Percentiles rank a stretch among this genome's conserved stretches.
Evolutionary conservation across 495 filamentous ascomycete species (phyloP).

Genomic region (Penicillium desertorum): DNA sequence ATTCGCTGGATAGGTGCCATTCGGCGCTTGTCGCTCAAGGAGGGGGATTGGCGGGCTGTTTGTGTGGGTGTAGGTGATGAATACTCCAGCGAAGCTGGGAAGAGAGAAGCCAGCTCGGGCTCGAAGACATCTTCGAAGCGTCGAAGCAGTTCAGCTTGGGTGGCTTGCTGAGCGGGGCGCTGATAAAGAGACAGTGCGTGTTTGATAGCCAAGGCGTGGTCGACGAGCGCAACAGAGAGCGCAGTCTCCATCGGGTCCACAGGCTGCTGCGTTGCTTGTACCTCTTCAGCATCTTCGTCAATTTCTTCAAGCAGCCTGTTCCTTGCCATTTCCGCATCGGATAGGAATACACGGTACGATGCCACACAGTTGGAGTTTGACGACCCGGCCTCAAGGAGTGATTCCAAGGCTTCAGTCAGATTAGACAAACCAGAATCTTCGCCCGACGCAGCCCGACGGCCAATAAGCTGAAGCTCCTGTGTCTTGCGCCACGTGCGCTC

Average conservation of each 20-base stretch:
- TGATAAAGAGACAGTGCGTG: constrained; percentile 71
- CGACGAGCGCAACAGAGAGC: constrained; percentile 79
- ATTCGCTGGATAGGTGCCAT: constrained; percentile 30
- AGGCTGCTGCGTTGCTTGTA: constrained; percentile 40
- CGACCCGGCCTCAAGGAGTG: constrained; percentile 66
- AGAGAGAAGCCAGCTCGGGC: constrained; percentile 41
- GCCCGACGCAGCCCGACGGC: constrained; percentile 71
- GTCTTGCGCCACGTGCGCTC: constrained; percentile 92
- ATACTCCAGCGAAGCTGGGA: constrained; percentile 25
- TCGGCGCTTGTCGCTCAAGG: constrained; percentile 27
- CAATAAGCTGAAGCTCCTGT: constrained; percentile 71
- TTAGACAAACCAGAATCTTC: constrained; percentile 63
- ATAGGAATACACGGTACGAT: constrained; percentile 70
- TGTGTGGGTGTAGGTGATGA: constrained; percentile 29
- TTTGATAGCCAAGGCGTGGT: constrained; percentile 86
- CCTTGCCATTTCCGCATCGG: constrained; percentile 48
- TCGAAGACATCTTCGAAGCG: constrained; percentile 52
- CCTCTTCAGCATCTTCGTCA: constrained; percentile 49
- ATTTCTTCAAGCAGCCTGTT: constrained; percentile 43
- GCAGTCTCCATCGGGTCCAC: constrained; percentile 75
- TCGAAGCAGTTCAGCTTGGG: constrained; percentile 53
- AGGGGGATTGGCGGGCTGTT: constrained; percentile 25
- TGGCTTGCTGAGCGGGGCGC: constrained; percentile 58
- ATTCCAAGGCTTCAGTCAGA: constrained; percentile 69
- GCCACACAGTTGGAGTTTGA: constrained; percentile 66